These are phyloP conservation scores for Gomphus bonarii DNA, from an alignment of 1,284 basidiomycete species.

Conservation along the genomic window DNA sequence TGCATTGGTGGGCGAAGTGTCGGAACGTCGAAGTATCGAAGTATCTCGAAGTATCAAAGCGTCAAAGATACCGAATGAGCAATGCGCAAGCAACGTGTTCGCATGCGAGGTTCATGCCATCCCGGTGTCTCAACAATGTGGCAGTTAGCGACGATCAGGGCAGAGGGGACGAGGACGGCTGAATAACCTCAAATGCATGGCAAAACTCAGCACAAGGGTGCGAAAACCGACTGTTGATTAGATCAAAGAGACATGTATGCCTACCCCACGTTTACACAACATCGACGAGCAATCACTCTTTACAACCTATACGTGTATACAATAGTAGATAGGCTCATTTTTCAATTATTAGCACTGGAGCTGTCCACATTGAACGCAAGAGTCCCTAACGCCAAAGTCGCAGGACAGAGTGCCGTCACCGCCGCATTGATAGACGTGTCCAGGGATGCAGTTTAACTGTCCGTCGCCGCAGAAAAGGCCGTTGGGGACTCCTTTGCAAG, in stretches of 20 bases:
- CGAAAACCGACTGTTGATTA: background rate
- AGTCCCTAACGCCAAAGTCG: constrained; percentile 1
- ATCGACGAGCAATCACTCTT: background rate
- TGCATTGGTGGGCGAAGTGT: background rate
- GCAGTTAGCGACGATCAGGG: background rate
- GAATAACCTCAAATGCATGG: background rate
- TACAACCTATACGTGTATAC: background rate
- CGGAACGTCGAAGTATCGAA: too few species aligned
- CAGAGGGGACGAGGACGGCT: background rate
- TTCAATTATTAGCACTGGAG: background rate
- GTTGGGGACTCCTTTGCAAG: background rate
- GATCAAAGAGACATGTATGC: background rate
- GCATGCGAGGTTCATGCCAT: background rate
- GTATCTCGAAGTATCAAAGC: too few species aligned
- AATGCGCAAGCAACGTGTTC: background rate
- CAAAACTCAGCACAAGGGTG: background rate
- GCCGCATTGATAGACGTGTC: constrained; percentile 8
- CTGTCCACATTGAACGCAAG: constrained; percentile 4
- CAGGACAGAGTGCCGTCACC: constrained; percentile 2
- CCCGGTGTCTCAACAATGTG: background rate
- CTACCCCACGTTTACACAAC: background rate
- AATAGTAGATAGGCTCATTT: background rate
- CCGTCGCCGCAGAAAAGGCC: constrained; percentile 10
- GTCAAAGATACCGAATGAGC: background rate
- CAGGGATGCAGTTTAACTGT: background rate